phyloP scores from a whole-genome alignment of 148 eudicot species.

The Nyssa sinensis region DNA sequence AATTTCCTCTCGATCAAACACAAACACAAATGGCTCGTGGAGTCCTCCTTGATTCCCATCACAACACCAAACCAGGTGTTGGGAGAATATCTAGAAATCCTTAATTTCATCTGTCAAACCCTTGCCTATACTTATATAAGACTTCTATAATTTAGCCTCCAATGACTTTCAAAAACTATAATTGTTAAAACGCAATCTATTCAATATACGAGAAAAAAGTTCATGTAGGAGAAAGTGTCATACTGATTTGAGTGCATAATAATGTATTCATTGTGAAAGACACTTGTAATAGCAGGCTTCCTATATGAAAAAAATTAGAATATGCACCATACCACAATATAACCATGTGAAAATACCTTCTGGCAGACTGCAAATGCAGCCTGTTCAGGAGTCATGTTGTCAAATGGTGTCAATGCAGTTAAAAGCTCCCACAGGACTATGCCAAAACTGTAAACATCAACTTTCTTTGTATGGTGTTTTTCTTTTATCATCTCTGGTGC shows the following conservation, averaged over 20 bases:
- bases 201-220: neutral
- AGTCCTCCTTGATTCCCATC: no score
- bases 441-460: conserved; percentile 96
- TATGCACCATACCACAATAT: neutral
- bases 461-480: conserved; percentile 87
- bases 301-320: neutral
- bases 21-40: no score
- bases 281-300: conserved; percentile 1
- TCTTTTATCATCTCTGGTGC: conserved; percentile 98
- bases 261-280: neutral
- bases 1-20: no score
- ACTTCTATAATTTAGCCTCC: neutral
- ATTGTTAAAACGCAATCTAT: neutral
- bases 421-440: conserved; percentile 96
- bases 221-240: neutral
- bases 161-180: neutral
- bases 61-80: no score
- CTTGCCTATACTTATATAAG: neutral
- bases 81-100: neutral
- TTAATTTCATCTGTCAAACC: conserved; percentile 1
- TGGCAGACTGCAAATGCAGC: conserved; percentile 99
- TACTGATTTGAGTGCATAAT: neutral
- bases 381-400: conserved; percentile 96
- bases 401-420: conserved; percentile 87
- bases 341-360: conserved; percentile 51